Percentiles rank a stretch among this genome's conserved stretches.
These are phyloP conservation scores for Ricinus communis DNA, from an alignment of 345 rosid genomes.

Conservation along the genomic window DNA sequence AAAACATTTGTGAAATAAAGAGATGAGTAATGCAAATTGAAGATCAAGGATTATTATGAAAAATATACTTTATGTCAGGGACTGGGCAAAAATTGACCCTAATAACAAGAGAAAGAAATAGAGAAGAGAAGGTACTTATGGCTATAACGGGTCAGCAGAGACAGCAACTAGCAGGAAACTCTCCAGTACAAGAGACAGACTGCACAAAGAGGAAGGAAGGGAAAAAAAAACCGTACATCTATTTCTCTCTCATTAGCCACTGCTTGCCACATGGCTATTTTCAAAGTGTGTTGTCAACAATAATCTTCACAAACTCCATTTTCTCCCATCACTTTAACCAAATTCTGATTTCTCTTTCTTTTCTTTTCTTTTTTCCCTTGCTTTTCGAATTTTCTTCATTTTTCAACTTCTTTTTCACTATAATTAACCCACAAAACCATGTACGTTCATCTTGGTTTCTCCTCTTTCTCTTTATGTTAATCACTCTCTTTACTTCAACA, in stretches of 20 bases:
- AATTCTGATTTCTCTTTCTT: too few relatives aligned
- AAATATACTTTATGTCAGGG: too few relatives aligned
- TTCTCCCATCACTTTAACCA: not conserved
- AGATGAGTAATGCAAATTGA: too few relatives aligned
- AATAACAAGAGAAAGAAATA: too few relatives aligned
- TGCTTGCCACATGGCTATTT: conserved; percentile 19
- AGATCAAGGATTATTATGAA: too few relatives aligned
- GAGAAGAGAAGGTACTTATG: too few relatives aligned
- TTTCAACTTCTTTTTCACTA: not conserved
- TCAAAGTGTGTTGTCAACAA: conserved; percentile 24
- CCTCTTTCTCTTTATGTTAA: too few relatives aligned
- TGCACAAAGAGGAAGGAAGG: not conserved
- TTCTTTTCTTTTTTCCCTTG: not conserved
- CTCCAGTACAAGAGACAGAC: not conserved
- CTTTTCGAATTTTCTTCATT: not conserved
- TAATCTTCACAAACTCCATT: not conserved
- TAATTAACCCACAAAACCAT: not conserved
- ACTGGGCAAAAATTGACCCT: too few relatives aligned
- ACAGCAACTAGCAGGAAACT: conserved; percentile 2
- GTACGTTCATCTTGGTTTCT: not conserved
- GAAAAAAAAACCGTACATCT: conserved; percentile 12
- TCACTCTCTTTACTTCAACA: too few relatives aligned
- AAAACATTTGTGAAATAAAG: too few relatives aligned
- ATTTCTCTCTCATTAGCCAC: not conserved
- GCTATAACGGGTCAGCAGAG: not conserved